A percentile compares a stretch with the other conserved stretches of the same genome.
phyloP scores from a whole-genome alignment of 441 rosid genomes.

The Gossypium trilobum region DNA sequence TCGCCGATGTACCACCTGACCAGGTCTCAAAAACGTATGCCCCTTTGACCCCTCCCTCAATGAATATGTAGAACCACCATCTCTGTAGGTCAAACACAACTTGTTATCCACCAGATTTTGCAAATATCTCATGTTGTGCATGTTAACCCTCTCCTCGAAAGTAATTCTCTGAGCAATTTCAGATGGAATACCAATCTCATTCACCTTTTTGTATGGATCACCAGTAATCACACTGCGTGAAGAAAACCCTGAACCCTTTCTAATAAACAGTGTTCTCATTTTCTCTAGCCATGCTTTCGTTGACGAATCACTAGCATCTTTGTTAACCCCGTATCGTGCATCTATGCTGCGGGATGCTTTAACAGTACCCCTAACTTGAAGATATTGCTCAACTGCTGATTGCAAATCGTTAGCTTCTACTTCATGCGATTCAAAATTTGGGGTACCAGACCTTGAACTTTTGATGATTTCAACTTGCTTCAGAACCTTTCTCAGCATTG shows the following conservation, averaged over 20 bases:
- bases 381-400: slow-evolving; percentile 56
- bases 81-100: slow-evolving; percentile 62
- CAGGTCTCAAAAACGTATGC: slow-evolving; percentile 65
- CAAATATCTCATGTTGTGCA: slow-evolving; percentile 49
- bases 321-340: slow-evolving; percentile 45
- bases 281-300: slow-evolving; percentile 91
- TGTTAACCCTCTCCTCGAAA: slow-evolving; percentile 76
- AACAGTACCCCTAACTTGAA: slow-evolving; percentile 72
- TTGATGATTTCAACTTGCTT: slow-evolving; percentile 55
- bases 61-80: slow-evolving; percentile 68
- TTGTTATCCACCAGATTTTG: slow-evolving; percentile 73
- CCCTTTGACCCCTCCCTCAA: slow-evolving; percentile 88
- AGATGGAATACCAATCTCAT: slow-evolving; percentile 71
- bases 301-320: slow-evolving; percentile 48
- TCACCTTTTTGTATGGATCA: slow-evolving; percentile 66
- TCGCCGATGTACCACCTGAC: slow-evolving; percentile 80
- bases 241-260: slow-evolving; percentile 90
- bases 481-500: slow-evolving; percentile 71
- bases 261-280: slow-evolving; percentile 73
- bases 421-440: slow-evolving; percentile 76
- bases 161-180: slow-evolving; percentile 87
- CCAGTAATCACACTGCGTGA: slow-evolving; percentile 97
- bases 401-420: slow-evolving; percentile 72
- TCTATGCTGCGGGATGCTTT: slow-evolving; percentile 59
- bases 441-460: slow-evolving; percentile 66